Evolutionary conservation across 1,284 basidiomycete species (phyloP), one percentile per base, ranked within the genome.

Genomic region (Cutaneotrichosporon daszewskae): DNA sequence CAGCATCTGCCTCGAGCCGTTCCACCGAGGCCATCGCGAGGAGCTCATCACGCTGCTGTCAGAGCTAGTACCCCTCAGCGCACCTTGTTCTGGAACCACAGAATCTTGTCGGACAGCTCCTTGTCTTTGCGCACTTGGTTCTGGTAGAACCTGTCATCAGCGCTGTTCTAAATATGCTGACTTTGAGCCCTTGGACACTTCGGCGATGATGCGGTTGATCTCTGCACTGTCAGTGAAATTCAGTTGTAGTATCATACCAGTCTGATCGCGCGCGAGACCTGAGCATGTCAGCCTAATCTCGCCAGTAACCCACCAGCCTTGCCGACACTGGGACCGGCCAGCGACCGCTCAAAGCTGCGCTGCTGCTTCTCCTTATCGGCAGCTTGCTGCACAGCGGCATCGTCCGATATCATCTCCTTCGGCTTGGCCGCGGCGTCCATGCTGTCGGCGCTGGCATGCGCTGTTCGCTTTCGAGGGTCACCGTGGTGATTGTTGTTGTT

Each of bases 141-240:
- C 26, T 59, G 47, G 51, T 70, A 71, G 54, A 61, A 71, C 43
- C 65, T 68, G 18, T 27, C 38, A 17, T 47, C 16, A 46, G 39
- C 36, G 27, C 16, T 37, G 11, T 38, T 22, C 25, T 14, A 14
- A 11, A 13, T 10, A 16, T 14, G 42, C 62, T 25, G 42, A 67
- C 62, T 69, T 69, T n/a, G 65, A 66, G 13, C 65, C 67, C 60
- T 65, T 68, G 18, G 65, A 68, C 6, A 70, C 69, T 37, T 72
- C 69, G 16, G 65, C 68, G 10, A 73, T 72, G 47, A 71, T 67
- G 17, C 53, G 51, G 49, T 72, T 71, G 41, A 73, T 54, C 40
- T 71, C 69, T 57, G 46, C 3, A 7, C 16, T 14, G 32, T 54
- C 43, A 57, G 50, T 31, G n/a, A n/a, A n/a, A n/a, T n/a, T n/a